Evolutionary conservation across 805 yeast genomes (phyloP).

Genomic region (Kazachstania africana): DNA sequence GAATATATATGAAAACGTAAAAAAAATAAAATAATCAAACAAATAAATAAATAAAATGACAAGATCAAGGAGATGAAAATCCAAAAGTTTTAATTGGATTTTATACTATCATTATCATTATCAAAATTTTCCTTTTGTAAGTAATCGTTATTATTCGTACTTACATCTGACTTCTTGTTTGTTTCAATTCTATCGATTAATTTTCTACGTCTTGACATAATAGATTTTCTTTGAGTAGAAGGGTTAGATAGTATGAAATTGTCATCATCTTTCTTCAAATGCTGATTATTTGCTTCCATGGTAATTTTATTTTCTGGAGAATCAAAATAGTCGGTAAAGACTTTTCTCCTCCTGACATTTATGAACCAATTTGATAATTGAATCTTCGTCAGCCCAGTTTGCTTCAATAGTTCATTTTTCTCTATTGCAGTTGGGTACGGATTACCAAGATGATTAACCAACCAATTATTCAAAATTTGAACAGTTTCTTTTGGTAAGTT

Average conservation of each 20-base stretch:
- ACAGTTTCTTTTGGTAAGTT: constrained; percentile 75
- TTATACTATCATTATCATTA: too few relatives aligned
- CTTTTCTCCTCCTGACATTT: constrained; percentile 70
- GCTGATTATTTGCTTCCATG: too few relatives aligned
- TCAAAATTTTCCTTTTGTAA: too few relatives aligned
- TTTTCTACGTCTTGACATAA: neutral
- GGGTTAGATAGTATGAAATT: neutral
- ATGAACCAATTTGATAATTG: constrained; percentile 84
- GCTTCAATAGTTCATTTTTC: constrained; percentile 52
- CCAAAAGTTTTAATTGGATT: too few relatives aligned
- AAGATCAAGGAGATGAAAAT: too few relatives aligned
- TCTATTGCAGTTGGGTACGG: constrained; percentile 81
- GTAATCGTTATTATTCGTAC: too few relatives aligned
- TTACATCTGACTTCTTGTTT: too few relatives aligned
- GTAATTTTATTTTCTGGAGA: too few relatives aligned
- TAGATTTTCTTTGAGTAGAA: neutral
- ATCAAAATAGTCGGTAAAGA: constrained; percentile 28
- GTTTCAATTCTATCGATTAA: too few relatives aligned
- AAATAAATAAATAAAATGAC: too few relatives aligned
- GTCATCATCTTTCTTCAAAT: neutral
- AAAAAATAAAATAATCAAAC: too few relatives aligned
- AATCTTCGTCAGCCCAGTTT: constrained; percentile 69
- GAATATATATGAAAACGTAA: too few relatives aligned
- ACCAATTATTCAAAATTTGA: constrained; percentile 60
- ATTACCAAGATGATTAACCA: constrained; percentile 58